Evolutionary conservation across 2,329 filamentous ascomycete genomes (phyloP), one percentile per base, ranked within the genome.

Genomic region (Xylariales sp.): DNA sequence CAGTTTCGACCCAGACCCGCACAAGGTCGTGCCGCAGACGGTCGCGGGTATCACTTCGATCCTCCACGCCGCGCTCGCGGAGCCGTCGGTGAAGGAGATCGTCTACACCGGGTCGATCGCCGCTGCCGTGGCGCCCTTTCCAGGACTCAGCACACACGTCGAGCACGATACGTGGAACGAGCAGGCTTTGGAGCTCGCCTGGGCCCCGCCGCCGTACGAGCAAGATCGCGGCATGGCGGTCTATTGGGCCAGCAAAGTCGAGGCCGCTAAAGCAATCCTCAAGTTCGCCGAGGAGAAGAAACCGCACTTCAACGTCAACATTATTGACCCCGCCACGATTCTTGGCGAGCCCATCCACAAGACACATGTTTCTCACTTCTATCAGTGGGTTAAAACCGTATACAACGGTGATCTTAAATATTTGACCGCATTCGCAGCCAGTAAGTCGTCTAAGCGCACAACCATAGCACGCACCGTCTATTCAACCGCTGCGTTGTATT

Each of bases 1-100:
- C 2, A 56, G 52, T 1, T 64, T 66, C 32, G 54, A 54, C 4
- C 49, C 60, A 0, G 54, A 72, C 13, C 65, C 69, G 2, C 53
- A 69, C 11, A 46, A 57, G 1, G 63, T 70, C 7, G 66, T 76
- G 14, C 56, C 62, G 0, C 54, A 55, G 1, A 63, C 59, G 1
- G 50, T 68, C 5, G 43, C 48, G 1, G 62, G 61, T 5, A 55
- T 57, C 1, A 47, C 56, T 5, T 61, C 63, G 25, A 57, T 67
- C 4, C 55, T 74, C 1, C 52, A 59, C 2, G 60, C 69, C 2
- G 65, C 66, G 0, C 50, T 56, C 1, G 62, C 61, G 24, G 58
- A 66, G 11, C 51, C 64, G 0, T 60, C 55, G 0, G 48, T 74
- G 14, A 66, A 63, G 38, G 53, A 24, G 1, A 44, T 60, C 14